phyloP scores from a whole-genome alignment of 129 eudicot species.

The Escallonia herrerae region DNA sequence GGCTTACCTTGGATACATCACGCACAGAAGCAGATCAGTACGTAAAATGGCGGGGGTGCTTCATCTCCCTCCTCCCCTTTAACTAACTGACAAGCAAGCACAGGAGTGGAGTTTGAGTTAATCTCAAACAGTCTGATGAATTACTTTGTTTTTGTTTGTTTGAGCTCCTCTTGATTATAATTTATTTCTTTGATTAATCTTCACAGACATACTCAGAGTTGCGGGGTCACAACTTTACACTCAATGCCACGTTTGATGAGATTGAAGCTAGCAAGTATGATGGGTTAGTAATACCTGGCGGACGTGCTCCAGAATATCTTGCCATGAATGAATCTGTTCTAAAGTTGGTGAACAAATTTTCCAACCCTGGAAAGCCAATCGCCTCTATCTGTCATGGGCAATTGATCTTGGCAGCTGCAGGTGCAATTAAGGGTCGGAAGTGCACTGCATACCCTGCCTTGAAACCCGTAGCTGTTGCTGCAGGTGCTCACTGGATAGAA shows the following conservation, averaged over 20 bases:
- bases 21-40: no score
- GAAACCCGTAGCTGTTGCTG: slow-evolving; percentile 64
- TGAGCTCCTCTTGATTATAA: neutral
- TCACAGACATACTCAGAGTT: slow-evolving; percentile 74
- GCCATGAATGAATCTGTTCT: slow-evolving; percentile 64
- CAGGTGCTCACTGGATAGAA: slow-evolving; percentile 92
- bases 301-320: slow-evolving; percentile 94
- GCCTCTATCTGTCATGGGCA: slow-evolving; percentile 82
- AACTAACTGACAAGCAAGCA: neutral
- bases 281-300: slow-evolving; percentile 80
- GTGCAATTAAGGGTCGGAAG: slow-evolving; percentile 50
- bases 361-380: slow-evolving; percentile 59
- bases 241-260: slow-evolving; percentile 81
- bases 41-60: no score
- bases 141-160: neutral
- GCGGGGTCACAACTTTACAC: slow-evolving; percentile 82
- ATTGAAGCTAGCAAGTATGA: slow-evolving; percentile 62
- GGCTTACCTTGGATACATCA: no score
- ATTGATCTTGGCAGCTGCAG: slow-evolving; percentile 86
- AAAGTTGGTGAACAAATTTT: slow-evolving; percentile 58
- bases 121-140: neutral
- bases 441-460: slow-evolving; percentile 78
- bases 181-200: slow-evolving; percentile 6
- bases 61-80: neutral
- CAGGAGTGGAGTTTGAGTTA: neutral